These are phyloP conservation scores for Colletotrichum sp. DNA, from an alignment of 2,329 filamentous ascomycete genomes.

Conservation along the genomic window DNA sequence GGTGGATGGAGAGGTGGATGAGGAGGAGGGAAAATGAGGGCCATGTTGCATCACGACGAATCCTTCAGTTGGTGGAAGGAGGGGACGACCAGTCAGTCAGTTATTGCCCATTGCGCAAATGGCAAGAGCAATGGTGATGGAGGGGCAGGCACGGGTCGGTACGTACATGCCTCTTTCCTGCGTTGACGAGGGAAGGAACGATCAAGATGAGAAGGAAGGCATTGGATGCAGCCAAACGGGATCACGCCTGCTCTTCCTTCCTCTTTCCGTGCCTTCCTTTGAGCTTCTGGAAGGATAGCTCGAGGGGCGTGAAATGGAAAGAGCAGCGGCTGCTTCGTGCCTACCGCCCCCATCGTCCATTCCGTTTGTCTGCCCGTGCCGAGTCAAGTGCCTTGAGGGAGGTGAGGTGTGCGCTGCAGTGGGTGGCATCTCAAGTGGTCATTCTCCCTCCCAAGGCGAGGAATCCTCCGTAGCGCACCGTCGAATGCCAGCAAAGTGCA, in stretches of 20 bases:
- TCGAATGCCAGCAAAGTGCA: not conserved
- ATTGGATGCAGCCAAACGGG: not conserved
- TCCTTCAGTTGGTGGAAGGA: not conserved
- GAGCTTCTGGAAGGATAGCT: not conserved
- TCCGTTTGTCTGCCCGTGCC: not conserved
- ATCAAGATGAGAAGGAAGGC: no score
- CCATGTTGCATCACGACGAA: conserved; percentile 10
- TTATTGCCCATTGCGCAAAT: not conserved
- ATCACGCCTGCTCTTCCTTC: not conserved
- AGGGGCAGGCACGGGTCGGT: not conserved
- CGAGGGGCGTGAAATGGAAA: not conserved
- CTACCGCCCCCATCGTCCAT: not conserved
- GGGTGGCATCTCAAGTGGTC: not conserved
- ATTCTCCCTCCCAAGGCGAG: not conserved
- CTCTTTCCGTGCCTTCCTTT: not conserved
- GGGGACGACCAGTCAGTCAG: not conserved
- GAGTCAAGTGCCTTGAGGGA: not conserved
- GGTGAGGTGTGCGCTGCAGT: not conserved
- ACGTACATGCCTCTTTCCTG: not conserved
- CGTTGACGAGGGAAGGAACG: not conserved
- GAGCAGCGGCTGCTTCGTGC: not conserved
- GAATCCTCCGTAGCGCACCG: not conserved
- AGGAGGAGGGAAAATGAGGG: not conserved
- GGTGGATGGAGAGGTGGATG: not conserved
- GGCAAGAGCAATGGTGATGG: not conserved